Base-by-base conservation (phyloP, 2,329 filamentous ascomycete genomes). In the Apiospora pterosperma region DNA sequence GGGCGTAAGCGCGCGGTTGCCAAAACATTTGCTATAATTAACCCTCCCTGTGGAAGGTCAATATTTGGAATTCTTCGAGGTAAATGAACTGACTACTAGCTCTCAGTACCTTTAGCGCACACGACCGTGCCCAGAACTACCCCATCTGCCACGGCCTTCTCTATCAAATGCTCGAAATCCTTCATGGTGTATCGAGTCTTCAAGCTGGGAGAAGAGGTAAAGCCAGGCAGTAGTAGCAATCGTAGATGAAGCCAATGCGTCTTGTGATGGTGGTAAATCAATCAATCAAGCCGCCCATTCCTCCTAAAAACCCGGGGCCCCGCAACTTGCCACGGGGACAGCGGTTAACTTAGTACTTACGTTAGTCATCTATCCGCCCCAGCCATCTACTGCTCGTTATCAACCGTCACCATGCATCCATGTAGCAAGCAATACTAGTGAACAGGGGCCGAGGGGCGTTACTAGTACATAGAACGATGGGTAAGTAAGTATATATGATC, bases 1-100 rank as follows among this genome's bases (percentile, higher is more conserved):
- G 4, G 62, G 64, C n/a, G 55, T 59, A 12, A 63, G 16, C 5
- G 63, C 59, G 16, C 64, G 41, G 11, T 44, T 48, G 38, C 64
- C 64, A 55, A 69, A 69, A 1, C 63, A 39, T 19, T 67, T 64
- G 25, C 55, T 42, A 55, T 67, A 69, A 21, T 70, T 61, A 14
- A 69, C 38, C 4, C 66, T 67, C 19, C 69, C 69, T 69, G 36
- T 11, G 38, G 12, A 28, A 55, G 48, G 25, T 55, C 48, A 55
- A 16, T 55, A 19, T n/a, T 12, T 14, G 23, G 11, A 28, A 1
- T 4, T 1, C n/a, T 4, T n/a, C 25, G n/a, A 16, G 25, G 28
- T 11, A 7, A 44, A 52, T 23, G 12, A n/a, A 62, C 44, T 11
- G 21, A 21, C 21, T 28, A 31, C 23, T 36, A 25, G 42, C 31